These are phyloP conservation scores for Trifolium repens DNA, from an alignment of 306 rosid genomes.

Conservation along the genomic window DNA sequence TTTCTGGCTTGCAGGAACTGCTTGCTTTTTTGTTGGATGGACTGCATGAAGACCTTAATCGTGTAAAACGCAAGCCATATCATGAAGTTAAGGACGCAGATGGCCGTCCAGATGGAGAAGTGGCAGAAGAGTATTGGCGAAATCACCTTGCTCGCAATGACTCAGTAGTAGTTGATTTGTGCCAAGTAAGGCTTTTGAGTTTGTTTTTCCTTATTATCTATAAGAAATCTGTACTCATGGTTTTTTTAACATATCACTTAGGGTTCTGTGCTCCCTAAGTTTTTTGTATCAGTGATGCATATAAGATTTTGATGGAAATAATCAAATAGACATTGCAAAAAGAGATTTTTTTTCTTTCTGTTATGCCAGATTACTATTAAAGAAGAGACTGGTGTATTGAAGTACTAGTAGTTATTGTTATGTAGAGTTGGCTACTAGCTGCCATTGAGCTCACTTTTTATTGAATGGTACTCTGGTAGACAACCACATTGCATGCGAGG, in stretches of 20 bases:
- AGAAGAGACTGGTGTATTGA: constrained; percentile 9
- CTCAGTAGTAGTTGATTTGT: constrained; percentile 76
- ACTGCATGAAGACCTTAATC: constrained; percentile 88
- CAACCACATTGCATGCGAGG: constrained; percentile 24
- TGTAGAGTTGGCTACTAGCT: constrained; percentile 29
- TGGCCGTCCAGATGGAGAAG: constrained; percentile 76
- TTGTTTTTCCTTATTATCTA: constrained; percentile 1
- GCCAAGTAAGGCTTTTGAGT: constrained; percentile 59
- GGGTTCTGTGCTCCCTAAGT: background rate
- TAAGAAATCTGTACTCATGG: constrained; percentile 7
- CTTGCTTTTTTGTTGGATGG: constrained; percentile 95
- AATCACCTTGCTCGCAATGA: constrained; percentile 88
- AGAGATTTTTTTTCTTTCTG: constrained; percentile 12
- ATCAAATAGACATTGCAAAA: constrained; percentile 11
- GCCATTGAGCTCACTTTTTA: constrained; percentile 9
- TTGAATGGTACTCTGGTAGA: constrained; percentile 20
- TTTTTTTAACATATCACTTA: background rate
- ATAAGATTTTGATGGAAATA: constrained; percentile 13
- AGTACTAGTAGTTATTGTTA: constrained; percentile 27
- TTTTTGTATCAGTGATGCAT: background rate
- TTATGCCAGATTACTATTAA: constrained; percentile 30
- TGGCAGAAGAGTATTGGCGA: constrained; percentile 84
- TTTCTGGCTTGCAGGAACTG: constrained; percentile 68
- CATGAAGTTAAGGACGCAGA: constrained; percentile 78
- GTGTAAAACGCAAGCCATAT: constrained; percentile 81